A percentile compares a stretch with the other conserved stretches of the same genome.
Conservation (phyloP, 2,329 filamentous ascomycete genomes). For the Calonectria honghensis region DNA sequence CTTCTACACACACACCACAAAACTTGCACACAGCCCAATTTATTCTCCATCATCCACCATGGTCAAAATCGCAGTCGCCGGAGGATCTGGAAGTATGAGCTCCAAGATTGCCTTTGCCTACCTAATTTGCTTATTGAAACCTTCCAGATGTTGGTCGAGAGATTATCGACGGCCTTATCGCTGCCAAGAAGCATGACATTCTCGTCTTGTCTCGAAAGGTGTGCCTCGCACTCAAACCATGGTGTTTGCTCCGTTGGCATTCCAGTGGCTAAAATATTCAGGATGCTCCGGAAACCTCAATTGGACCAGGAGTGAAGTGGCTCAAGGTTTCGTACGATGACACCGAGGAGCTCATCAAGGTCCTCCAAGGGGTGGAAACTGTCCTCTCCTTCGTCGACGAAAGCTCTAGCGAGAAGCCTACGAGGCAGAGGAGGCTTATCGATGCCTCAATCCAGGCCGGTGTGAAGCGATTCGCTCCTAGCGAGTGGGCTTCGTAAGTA, state of each 20-base stretch:
- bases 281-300: constrained; percentile 37
- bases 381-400: constrained; percentile 71
- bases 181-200: constrained; percentile 71
- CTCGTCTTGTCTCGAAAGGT: constrained; percentile 70
- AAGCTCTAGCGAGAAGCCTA: constrained; percentile 56
- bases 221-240: not conserved
- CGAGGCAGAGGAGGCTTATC: constrained; percentile 67
- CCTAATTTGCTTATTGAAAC: not conserved
- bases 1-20: not conserved
- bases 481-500: constrained; percentile 71
- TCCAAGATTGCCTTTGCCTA: no score
- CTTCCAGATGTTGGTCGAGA: constrained; percentile 70
- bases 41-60: constrained; percentile 28
- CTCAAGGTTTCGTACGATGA: constrained; percentile 59
- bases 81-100: constrained; percentile 49
- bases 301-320: constrained; percentile 38
- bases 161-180: constrained; percentile 69
- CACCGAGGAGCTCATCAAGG: constrained; percentile 56
- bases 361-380: constrained; percentile 69
- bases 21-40: constrained; percentile 15
- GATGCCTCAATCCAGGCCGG: constrained; percentile 75
- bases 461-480: constrained; percentile 77
- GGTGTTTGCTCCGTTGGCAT: no score
- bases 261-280: constrained; percentile 9
- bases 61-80: constrained; percentile 52